Evolutionary conservation across 257 asterid species (phyloP), one percentile per base, ranked within the genome.

Genomic region (Fraxinus americana): DNA sequence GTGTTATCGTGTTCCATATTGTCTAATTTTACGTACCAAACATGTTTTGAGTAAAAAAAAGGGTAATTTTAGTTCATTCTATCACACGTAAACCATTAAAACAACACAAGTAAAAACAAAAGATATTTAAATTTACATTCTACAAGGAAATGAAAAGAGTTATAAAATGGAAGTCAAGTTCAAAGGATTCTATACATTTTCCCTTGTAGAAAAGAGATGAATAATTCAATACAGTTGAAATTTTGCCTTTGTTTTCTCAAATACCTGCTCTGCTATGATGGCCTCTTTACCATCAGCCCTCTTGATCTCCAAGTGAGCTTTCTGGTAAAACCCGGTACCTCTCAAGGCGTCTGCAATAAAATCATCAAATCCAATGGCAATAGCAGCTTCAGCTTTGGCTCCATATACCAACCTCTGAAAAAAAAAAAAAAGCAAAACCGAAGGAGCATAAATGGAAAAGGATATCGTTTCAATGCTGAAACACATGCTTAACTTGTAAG

Each of bases 311-410:
- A 93, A 67, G 57, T 92, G 63, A 25, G 99, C 92, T 82, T 96
- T 96, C 84, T 96, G 98, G 83, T 96, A 93, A 70, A 89, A 73
- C 96, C 52, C 97, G 10, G 98, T 96, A 32, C 99, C 99, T 83
- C 99, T 89, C 10, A 93, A 71, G 52, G 98, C 98, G 50, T 96
- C 97, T 2, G 98, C 97, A 5, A 96, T 96, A 91, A 96, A 96
- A 87, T 93, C 97, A 67, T 96, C 99, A 6, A 96, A 96, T 45
- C 97, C 99, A 66, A 96, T 93, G 74, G 98, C 97, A 29, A 93
- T 92, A 35, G 98, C 97, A 57, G 98, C 98, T 86, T 96, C 99
- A 0, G 99, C 99, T 82, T 96, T 93, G 69, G 97, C 97, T 76
- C 99, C 99, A 67, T 96, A 93, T 23, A 96, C 99, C 86, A 93